phyloP scores from a whole-genome alignment of 208 protist species.

The Trypanosoma cruzi region DNA sequence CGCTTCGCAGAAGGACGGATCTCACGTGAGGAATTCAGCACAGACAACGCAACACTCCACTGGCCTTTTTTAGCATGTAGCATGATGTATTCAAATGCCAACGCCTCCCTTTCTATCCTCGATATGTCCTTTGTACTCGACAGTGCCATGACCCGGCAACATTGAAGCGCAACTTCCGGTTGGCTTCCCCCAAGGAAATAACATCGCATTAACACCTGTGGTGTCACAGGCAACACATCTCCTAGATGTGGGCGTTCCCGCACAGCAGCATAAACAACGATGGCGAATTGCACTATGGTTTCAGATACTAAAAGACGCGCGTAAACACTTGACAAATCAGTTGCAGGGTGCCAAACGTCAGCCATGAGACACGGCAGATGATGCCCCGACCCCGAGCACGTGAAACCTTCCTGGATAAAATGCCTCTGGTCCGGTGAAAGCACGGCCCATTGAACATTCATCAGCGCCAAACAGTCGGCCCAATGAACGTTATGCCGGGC shows the following conservation, averaged over 20 bases:
- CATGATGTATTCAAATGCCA: conserved; percentile 47
- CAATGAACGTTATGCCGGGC: conserved; percentile 51
- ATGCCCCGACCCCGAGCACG: conserved; percentile 18
- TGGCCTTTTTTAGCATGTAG: conserved; percentile 39
- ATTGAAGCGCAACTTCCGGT: conserved; percentile 49
- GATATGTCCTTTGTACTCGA: conserved; percentile 28
- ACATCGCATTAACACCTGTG: conserved; percentile 42
- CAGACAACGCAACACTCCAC: conserved; percentile 51
- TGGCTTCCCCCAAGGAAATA: conserved; percentile 41
- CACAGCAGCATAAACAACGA: conserved; percentile 46
- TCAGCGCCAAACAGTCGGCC: conserved; percentile 41
- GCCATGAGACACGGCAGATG: conserved; percentile 29
- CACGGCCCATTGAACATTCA: conserved; percentile 40
- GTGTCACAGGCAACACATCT: conserved; percentile 62
- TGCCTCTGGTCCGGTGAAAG: conserved; percentile 38
- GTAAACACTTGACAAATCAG: conserved; percentile 34
- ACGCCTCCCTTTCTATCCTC: conserved; percentile 34
- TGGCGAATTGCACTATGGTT: conserved; percentile 55
- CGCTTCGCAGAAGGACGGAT: conserved; percentile 59
- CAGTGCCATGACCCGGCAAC: conserved; percentile 50
- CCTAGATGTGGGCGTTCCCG: conserved; percentile 49
- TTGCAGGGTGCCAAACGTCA: conserved; percentile 37
- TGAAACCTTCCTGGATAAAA: conserved; percentile 22
- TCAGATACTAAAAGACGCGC: conserved; percentile 24
- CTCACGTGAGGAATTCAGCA: conserved; percentile 34